Conservation (phyloP, 768 basidiomycete genomes). For the Lactifluus piperatus region DNA sequence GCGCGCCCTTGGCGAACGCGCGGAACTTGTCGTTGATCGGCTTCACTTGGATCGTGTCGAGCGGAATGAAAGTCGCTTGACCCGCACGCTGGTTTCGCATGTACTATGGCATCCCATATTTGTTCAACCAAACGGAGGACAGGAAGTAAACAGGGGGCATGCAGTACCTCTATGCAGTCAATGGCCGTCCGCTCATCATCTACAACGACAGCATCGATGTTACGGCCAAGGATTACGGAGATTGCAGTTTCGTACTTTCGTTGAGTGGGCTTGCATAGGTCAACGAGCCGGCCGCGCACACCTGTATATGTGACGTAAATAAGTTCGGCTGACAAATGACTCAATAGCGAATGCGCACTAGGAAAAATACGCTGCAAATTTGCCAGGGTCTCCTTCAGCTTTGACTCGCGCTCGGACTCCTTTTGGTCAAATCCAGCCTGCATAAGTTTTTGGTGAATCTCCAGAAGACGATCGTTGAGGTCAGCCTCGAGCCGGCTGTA, state of each 20-base stretch:
- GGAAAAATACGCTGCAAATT: slow-evolving; percentile 87
- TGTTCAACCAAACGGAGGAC: not conserved
- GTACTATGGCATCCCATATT: slow-evolving; percentile 43
- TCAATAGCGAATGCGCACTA: slow-evolving; percentile 34
- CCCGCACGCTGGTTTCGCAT: slow-evolving; percentile 92
- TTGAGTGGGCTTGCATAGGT: slow-evolving; percentile 90
- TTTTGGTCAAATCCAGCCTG: slow-evolving; percentile 86
- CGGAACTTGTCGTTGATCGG: slow-evolving; percentile 92
- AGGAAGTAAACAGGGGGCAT: not conserved
- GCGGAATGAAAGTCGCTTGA: slow-evolving; percentile 94
- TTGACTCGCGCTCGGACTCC: slow-evolving; percentile 76
- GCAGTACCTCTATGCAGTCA: slow-evolving; percentile 84
- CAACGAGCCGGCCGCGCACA: slow-evolving; percentile 86
- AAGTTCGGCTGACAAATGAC: not conserved
- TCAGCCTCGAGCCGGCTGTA: slow-evolving; percentile 82
- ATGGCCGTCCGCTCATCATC: slow-evolving; percentile 97
- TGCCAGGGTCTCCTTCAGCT: slow-evolving; percentile 77
- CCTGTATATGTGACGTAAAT: slow-evolving; percentile 35
- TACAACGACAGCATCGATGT: slow-evolving; percentile 92
- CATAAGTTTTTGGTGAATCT: slow-evolving; percentile 72
- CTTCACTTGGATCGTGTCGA: slow-evolving; percentile 96
- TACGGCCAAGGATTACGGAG: slow-evolving; percentile 84
- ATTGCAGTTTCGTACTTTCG: slow-evolving; percentile 91
- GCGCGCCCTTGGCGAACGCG: slow-evolving; percentile 71
- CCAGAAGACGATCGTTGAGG: slow-evolving; percentile 83